A percentile compares a stretch with the other conserved stretches of the same genome.
Conservation (phyloP, 2,329 filamentous ascomycete genomes). For the Pseudogymnoascus sp. region DNA sequence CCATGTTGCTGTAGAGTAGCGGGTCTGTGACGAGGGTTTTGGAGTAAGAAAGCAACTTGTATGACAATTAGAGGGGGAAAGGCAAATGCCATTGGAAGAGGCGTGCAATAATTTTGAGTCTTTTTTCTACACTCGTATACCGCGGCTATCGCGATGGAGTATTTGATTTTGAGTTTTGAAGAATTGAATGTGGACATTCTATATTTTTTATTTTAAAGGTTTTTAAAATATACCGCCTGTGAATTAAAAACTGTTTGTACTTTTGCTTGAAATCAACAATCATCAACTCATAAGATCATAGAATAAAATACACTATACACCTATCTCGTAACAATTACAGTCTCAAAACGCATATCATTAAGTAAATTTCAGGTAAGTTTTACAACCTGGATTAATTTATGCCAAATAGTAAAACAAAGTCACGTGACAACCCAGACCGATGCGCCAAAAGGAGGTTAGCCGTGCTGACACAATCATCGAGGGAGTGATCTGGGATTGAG, state of each 20-base stretch:
- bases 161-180: background rate
- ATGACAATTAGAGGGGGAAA: conserved; percentile 1
- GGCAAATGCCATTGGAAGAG: background rate
- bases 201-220: background rate
- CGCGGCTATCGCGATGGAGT: conserved; percentile 5
- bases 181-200: conserved; percentile 7
- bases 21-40: background rate
- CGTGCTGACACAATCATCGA: background rate
- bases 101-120: conserved; percentile 6
- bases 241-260: background rate
- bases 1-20: background rate
- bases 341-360: background rate
- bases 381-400: background rate
- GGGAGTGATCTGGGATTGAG: background rate
- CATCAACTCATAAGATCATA: background rate
- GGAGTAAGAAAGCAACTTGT: background rate
- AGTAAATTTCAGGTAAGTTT: background rate
- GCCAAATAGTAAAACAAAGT: background rate
- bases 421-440: background rate
- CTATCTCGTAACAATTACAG: background rate
- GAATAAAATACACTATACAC: background rate
- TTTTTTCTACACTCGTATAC: conserved; percentile 7
- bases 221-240: background rate
- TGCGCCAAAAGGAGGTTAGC: background rate
- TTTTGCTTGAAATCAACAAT: too few relatives aligned